Evolutionary conservation across 176 grass and related monocot genomes (phyloP).

Genomic region (Cenchrus fungigraminus): DNA sequence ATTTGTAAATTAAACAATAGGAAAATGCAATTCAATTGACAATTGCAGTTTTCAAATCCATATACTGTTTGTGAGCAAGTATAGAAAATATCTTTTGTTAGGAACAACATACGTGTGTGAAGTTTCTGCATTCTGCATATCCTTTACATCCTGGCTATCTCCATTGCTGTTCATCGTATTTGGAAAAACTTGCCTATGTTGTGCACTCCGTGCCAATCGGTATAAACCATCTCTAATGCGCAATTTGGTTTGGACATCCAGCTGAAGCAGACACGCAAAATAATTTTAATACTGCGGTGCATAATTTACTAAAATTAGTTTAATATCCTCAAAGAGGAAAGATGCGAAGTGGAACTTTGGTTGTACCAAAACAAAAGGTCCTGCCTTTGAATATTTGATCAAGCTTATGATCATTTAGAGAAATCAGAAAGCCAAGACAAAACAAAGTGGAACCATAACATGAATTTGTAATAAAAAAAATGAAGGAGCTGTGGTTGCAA

Average conservation of each 20-base stretch:
- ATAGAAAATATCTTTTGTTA: slow-evolving; percentile 26
- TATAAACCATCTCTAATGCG: slow-evolving; percentile 97
- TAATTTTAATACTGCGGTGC: slow-evolving; percentile 38
- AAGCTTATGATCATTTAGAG: slow-evolving; percentile 12
- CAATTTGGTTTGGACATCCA: slow-evolving; percentile 81
- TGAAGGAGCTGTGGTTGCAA: not conserved
- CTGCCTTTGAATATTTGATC: not conserved
- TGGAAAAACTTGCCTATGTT: slow-evolving; percentile 70
- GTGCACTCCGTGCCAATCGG: slow-evolving; percentile 81
- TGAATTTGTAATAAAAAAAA: slow-evolving; percentile 8
- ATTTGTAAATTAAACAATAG: slow-evolving; percentile 3
- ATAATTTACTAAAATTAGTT: slow-evolving; percentile 39
- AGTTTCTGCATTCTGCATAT: slow-evolving; percentile 48
- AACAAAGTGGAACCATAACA: not conserved
- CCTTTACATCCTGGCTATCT: slow-evolving; percentile 56
- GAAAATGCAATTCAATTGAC: not conserved
- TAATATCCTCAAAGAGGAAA: slow-evolving; percentile 26
- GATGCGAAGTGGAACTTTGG: slow-evolving; percentile 1
- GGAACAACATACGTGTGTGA: slow-evolving; percentile 50
- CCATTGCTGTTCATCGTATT: slow-evolving; percentile 49
- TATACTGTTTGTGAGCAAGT: slow-evolving; percentile 14
- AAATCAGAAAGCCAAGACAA: slow-evolving; percentile 17
- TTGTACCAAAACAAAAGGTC: slow-evolving; percentile 17
- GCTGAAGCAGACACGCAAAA: slow-evolving; percentile 59
- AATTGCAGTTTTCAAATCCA: slow-evolving; percentile 1